Conservation (phyloP, 1,139 yeast genomes). For the Debaryomyces singareniensis region DNA sequence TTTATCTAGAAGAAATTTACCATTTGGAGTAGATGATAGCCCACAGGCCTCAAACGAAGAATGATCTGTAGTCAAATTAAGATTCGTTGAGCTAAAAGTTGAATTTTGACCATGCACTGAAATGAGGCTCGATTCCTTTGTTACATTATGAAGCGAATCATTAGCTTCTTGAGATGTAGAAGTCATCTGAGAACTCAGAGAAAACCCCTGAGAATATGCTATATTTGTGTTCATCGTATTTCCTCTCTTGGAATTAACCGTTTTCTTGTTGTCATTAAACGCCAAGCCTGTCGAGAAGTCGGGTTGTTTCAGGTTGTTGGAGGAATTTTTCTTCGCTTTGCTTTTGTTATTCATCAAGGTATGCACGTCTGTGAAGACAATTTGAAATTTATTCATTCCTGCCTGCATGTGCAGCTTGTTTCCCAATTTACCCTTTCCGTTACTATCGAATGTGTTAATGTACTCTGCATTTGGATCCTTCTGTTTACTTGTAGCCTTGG, state of each 20-base stretch:
- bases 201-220: not conserved
- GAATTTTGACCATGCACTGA: slow-evolving; percentile 20
- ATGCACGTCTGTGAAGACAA: slow-evolving; percentile 46
- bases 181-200: not conserved
- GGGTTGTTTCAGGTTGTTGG: not conserved
- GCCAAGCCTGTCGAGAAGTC: not conserved
- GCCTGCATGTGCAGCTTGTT: slow-evolving; percentile 34
- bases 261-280: not conserved
- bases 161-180: slow-evolving; percentile 11
- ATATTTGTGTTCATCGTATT: not conserved
- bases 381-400: slow-evolving; percentile 47
- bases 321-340: slow-evolving; percentile 15
- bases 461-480: slow-evolving; percentile 8
- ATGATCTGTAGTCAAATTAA: slow-evolving; percentile 24
- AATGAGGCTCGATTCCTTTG: slow-evolving; percentile 18
- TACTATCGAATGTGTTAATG: slow-evolving; percentile 1
- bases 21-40: slow-evolving; percentile 36
- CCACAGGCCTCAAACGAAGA: slow-evolving; percentile 35
- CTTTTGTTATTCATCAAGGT: slow-evolving; percentile 34
- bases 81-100: slow-evolving; percentile 19
- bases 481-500: slow-evolving; percentile 7
- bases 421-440: slow-evolving; percentile 2
- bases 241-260: not conserved
- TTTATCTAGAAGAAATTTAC: slow-evolving; percentile 34
- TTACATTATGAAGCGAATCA: slow-evolving; percentile 12